Evolutionary conservation across 2,329 filamentous ascomycete species (phyloP).

Genomic region (Trichoderma arundinaceum): DNA sequence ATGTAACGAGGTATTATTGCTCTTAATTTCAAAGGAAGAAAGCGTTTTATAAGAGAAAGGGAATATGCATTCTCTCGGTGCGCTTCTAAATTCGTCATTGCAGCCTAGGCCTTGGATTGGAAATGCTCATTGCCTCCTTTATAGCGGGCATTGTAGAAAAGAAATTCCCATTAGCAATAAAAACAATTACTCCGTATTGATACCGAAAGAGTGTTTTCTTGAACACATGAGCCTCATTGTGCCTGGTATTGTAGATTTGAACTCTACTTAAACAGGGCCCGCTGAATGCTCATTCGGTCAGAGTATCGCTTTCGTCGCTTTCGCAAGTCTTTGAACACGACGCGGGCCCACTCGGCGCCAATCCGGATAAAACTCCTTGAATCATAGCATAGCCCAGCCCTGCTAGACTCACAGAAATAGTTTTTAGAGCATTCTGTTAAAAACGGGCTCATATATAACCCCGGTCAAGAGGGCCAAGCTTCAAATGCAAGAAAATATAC

Average conservation of each 20-base stretch:
- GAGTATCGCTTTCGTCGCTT: constrained; percentile 4
- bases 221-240: neutral
- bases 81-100: neutral
- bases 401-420: too few relatives aligned
- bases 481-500: neutral
- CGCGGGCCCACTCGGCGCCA: neutral
- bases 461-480: too few relatives aligned
- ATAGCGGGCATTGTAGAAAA: neutral
- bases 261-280: neutral
- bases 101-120: neutral
- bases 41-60: neutral
- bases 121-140: neutral
- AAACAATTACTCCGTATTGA: neutral
- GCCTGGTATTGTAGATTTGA: neutral
- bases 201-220: neutral
- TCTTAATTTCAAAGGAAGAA: neutral
- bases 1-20: neutral
- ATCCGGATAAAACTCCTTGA: neutral
- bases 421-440: neutral
- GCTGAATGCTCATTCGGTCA: neutral
- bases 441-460: neutral
- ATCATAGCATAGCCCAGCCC: neutral
- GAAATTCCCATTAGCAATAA: neutral
- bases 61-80: neutral
- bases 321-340: neutral